phyloP scores from a whole-genome alignment of 2,329 filamentous ascomycete genomes.

The Colletotrichum theobromicola region DNA sequence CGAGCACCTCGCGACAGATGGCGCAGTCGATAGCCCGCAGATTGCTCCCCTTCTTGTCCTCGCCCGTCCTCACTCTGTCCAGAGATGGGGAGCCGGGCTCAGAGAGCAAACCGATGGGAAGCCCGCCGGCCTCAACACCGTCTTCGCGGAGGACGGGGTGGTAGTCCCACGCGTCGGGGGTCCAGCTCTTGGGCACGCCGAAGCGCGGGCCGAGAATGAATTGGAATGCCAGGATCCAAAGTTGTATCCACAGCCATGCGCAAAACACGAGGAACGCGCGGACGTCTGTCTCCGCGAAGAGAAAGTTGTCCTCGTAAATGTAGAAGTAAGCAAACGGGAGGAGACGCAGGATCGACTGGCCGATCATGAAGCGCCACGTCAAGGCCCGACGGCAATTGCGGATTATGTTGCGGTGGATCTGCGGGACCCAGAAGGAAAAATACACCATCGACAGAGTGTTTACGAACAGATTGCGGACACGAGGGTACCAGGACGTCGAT shows the following conservation, averaged over 20 bases:
- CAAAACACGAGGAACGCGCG: constrained; percentile 67
- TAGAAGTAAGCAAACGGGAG: constrained; percentile 89
- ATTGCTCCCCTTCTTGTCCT: constrained; percentile 34
- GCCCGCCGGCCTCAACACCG: constrained; percentile 75
- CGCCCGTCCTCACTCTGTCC: constrained; percentile 34
- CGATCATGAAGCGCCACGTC: constrained; percentile 88
- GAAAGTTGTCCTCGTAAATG: constrained; percentile 75
- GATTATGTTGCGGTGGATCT: constrained; percentile 88
- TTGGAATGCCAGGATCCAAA: constrained; percentile 79
- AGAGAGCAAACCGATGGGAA: constrained; percentile 76
- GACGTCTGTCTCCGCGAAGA: constrained; percentile 76
- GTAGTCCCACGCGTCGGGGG: constrained; percentile 88
- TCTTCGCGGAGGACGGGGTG: constrained; percentile 88
- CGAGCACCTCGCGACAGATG: constrained; percentile 90
- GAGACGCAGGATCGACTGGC: constrained; percentile 80
- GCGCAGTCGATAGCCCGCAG: constrained; percentile 81
- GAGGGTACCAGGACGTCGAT: constrained; percentile 65
- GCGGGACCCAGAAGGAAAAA: constrained; percentile 89
- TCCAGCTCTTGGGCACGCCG: constrained; percentile 74
- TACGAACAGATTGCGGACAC: constrained; percentile 60
- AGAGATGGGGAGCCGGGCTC: constrained; percentile 26
- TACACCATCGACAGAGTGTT: constrained; percentile 75
- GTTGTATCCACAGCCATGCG: constrained; percentile 88
- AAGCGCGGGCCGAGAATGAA: constrained; percentile 89
- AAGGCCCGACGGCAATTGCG: constrained; percentile 91